Base-by-base conservation (phyloP, 225 moss, liverwort and hornwort genomes). In the Pseudoscleropodium purum region DNA sequence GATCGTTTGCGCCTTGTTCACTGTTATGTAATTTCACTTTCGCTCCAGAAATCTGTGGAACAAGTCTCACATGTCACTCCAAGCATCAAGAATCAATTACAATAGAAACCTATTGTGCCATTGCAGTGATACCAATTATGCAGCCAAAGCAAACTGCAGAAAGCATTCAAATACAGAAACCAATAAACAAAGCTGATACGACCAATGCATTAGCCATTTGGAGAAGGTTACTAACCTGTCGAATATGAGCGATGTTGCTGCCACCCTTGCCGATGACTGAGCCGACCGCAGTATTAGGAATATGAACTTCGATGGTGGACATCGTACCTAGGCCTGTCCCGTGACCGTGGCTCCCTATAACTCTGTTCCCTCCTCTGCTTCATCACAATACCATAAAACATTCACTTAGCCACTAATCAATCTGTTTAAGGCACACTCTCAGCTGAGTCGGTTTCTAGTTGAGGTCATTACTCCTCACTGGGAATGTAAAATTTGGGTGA, bases 251-350 rank as follows among this genome's bases (percentile, higher is more conserved):
- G 84, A 99, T 99, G 79, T 99, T 97, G 92, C 92, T 99, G 93
- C 99, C 99, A 65, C 97, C 97, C 91, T 97, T 97, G 87, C 99
- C 99, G 89, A 99, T 99, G 49, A 99, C 96, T 54, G 99, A 99
- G 68, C 99, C 99, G 43, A 99, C 99, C 62, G 99, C 96, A 59
- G 89, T 93, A 82, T 99, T 99, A 65, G 99, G 99, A 90, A 99
- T 99, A 90, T 96, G 95, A 82, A 99, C 95, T 92, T 99, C 99
- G 76, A 99, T 95, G 89, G 96, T 99, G 76, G 97, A 95, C 90
- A 97, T 96, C 89, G 92, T 91, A 92, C 93, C 94, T 92, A 88
- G 92, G 89, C 96, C 95, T 84, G 96, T 98, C 89, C 96, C 98
- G 84, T 95, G 96, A 84, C 96, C 98, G 85, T 95, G 96, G 86